These are phyloP conservation scores for Endogone sp. DNA, from an alignment of 192 early-diverging fungal species.

Conservation along the genomic window DNA sequence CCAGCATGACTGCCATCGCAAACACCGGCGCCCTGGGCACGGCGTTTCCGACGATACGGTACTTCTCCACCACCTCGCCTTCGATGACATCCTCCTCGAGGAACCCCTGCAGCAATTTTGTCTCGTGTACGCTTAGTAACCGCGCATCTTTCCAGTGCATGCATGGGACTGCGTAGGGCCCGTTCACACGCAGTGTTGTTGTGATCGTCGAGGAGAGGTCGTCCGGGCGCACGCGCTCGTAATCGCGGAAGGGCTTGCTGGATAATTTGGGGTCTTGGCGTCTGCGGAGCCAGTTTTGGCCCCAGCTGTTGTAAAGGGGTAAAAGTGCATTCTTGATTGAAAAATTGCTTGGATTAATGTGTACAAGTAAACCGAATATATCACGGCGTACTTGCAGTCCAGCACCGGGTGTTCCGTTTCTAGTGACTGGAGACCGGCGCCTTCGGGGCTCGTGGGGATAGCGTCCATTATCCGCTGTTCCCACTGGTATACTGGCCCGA, in stretches of 20 bases:
- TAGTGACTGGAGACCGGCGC: neutral
- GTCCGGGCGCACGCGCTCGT: neutral
- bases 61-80: neutral
- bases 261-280: neutral
- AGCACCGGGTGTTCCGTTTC: neutral
- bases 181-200: neutral
- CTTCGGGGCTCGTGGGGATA: neutral
- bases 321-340: too few species aligned
- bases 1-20: neutral
- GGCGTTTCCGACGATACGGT: neutral
- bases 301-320: too few species aligned
- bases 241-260: neutral
- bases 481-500: neutral
- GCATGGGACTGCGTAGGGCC: too few species aligned
- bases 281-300: neutral
- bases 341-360: too few species aligned
- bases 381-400: neutral
- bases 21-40: neutral
- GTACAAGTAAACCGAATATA: too few species aligned
- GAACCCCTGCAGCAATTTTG: neutral
- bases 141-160: neutral
- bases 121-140: neutral
- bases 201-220: neutral
- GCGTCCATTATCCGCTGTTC: neutral
- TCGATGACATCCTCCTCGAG: neutral